Evolutionary conservation across 495 filamentous ascomycete genomes (phyloP), one percentile per base, ranked within the genome.

Genomic region (Podospora pseudopauciseta): DNA sequence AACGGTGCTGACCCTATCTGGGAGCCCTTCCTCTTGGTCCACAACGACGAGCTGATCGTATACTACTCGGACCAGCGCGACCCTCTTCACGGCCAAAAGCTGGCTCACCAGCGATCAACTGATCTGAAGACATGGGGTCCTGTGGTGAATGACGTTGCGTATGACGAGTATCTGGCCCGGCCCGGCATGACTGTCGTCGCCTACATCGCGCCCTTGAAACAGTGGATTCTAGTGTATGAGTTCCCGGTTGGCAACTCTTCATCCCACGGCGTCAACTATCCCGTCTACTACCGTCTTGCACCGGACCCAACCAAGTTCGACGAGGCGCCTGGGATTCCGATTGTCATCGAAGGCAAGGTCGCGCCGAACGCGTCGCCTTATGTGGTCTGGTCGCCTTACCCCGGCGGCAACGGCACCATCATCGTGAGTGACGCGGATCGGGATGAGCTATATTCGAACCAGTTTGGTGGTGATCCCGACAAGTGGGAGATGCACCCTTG

Each of bases 31-130:
- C 73, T 91, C 19, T 74, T 91, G 78, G 73, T 32, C 3, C 74
- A 86, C 74, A 78, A 89, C 49, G 79, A 83, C 49, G 80, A 87
- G 67, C 75, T 91, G 30, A 81, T 91, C 55, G 80, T 81, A 75
- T 92, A 87, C 74, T 92, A 91, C 76, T 86, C 88, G 4, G 90
- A 92, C 73, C 89, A 91, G 70, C 82, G 90, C 44, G 89, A 91
- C 71, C 78, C 84, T 18, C 78, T 77, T 0, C 79, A 92, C 71
- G 88, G 87, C 13, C 90, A 92, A 75, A 90, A 90, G 69, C 76
- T 92, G n/a, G 83, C 83, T 2, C 88, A 91, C 71, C 87, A 90
- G 71, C 80, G 79, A 2, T 85, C 85, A 2, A 80, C 76, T 0
- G 86, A 91, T 73, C 73, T 89, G 32, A 75, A 78, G 53, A 83